A percentile compares a stretch with the other conserved stretches of the same genome.
phyloP scores from a whole-genome alignment of 2,329 filamentous ascomycete genomes.

The Simplicillium aogashimaense region DNA sequence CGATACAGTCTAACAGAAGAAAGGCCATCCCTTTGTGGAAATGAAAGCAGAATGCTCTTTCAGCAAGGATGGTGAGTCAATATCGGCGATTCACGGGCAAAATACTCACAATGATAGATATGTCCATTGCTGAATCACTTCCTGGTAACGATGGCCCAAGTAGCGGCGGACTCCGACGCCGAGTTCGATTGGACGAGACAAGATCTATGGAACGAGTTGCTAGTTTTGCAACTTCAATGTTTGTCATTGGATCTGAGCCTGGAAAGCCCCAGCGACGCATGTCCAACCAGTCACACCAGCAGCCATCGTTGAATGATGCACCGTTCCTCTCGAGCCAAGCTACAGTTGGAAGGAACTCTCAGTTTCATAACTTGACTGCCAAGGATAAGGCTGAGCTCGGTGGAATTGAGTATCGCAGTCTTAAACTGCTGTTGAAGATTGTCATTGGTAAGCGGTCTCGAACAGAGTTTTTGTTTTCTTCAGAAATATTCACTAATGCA shows the following conservation, averaged over 20 bases:
- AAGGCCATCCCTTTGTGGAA: conserved; percentile 17
- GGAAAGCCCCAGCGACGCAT: conserved; percentile 7
- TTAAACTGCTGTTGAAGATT: conserved; percentile 39
- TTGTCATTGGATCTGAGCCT: conserved; percentile 22
- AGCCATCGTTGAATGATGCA: conserved; percentile 14
- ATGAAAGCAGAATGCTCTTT: conserved; percentile 9
- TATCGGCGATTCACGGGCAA: conserved; percentile 4
- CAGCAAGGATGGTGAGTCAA: conserved; percentile 13
- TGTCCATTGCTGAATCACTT: background rate
- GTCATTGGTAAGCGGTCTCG: conserved; percentile 20
- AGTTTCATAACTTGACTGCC: conserved; percentile 30
- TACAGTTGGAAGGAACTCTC: conserved; percentile 34
- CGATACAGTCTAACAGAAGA: conserved; percentile 6
- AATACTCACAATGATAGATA: conserved; percentile 1
- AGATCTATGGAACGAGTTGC: conserved; percentile 24
- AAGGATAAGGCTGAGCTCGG: conserved; percentile 34
- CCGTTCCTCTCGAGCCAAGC: conserved; percentile 30
- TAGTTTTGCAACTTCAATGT: conserved; percentile 25
- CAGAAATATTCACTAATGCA: conserved; percentile 2
- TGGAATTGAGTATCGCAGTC: conserved; percentile 39
- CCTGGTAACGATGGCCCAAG: background rate
- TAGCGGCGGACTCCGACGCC: conserved; percentile 12
- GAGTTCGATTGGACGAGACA: conserved; percentile 15
- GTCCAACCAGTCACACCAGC: conserved; percentile 3
- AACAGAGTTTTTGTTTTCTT: background rate